These are phyloP conservation scores for Cladosporium sphaerospermum DNA, from an alignment of 2,329 filamentous ascomycete genomes.

Conservation along the genomic window DNA sequence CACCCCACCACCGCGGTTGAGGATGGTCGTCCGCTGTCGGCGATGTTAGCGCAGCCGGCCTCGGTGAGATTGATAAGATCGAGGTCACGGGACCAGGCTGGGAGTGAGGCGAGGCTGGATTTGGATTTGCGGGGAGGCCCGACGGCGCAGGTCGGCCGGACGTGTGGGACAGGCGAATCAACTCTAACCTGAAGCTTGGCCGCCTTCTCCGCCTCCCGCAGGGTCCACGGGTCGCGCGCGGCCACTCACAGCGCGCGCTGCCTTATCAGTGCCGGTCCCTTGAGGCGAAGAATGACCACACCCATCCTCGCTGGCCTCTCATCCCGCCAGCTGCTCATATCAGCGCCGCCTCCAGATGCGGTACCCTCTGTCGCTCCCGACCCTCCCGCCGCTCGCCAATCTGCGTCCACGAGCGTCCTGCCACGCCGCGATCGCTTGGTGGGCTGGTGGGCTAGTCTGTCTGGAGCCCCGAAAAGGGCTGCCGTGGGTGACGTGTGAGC, in stretches of 20 bases:
- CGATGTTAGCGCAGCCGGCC: too few species aligned
- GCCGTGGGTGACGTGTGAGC: conserved; percentile 10
- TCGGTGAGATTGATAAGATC: too few species aligned
- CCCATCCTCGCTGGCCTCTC: conserved; percentile 9
- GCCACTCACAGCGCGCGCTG: not conserved
- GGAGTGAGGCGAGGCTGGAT: too few species aligned
- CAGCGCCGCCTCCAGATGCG: not conserved
- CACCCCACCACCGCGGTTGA: too few species aligned
- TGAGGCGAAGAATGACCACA: conserved; percentile 8
- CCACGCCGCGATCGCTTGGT: conserved; percentile 5
- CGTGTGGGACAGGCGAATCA: not conserved
- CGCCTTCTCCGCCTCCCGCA: conserved; percentile 5
- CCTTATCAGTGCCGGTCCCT: conserved; percentile 7
- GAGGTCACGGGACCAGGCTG: too few species aligned
- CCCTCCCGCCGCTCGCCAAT: not conserved
- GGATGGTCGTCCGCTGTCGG: too few species aligned
- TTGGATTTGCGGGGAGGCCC: not conserved
- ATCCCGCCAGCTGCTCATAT: not conserved
- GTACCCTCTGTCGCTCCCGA: not conserved
- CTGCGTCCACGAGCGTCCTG: not conserved
- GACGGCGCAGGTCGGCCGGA: not conserved
- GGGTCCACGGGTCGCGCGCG: not conserved
- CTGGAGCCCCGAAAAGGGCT: conserved; percentile 2
- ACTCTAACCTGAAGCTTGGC: not conserved
- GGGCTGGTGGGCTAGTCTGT: not conserved